A percentile compares a stretch with the other conserved stretches of the same genome.
phyloP scores from a whole-genome alignment of 208 protist species.

The Crithidia expoeki region DNA sequence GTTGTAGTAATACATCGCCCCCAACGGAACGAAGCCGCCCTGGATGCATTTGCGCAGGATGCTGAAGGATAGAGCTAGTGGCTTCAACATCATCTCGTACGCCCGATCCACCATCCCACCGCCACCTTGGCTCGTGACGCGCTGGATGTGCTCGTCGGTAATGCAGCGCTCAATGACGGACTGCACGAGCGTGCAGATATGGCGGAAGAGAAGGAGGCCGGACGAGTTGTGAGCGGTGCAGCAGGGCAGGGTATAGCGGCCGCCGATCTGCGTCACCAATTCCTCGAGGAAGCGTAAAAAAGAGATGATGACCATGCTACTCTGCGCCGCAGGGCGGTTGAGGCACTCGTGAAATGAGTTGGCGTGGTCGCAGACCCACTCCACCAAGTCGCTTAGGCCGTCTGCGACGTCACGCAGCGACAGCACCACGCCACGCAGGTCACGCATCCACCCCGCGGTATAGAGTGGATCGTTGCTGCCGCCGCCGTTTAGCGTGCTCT shows the following conservation, averaged over 20 bases:
- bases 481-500: slow-evolving; percentile 56
- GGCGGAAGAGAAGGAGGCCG: slow-evolving; percentile 82
- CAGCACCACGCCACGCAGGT: slow-evolving; percentile 71
- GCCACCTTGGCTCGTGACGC: slow-evolving; percentile 26
- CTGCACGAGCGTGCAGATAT: slow-evolving; percentile 62
- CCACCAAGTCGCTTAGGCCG: slow-evolving; percentile 68
- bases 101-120: slow-evolving; percentile 39
- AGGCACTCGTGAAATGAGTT: slow-evolving; percentile 53
- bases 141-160: slow-evolving; percentile 59
- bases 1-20: slow-evolving; percentile 85
- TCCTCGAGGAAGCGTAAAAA: slow-evolving; percentile 76
- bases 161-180: slow-evolving; percentile 68
- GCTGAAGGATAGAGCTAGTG: slow-evolving; percentile 71
- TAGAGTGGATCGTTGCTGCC: slow-evolving; percentile 56
- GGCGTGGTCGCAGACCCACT: slow-evolving; percentile 73
- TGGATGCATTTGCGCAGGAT: slow-evolving; percentile 64
- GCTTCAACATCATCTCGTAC: slow-evolving; percentile 81
- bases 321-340: slow-evolving; percentile 37
- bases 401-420: slow-evolving; percentile 51
- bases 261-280: slow-evolving; percentile 55
- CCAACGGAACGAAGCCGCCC: slow-evolving; percentile 75
- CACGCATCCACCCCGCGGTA: slow-evolving; percentile 86
- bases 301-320: slow-evolving; percentile 68
- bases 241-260: slow-evolving; percentile 45
- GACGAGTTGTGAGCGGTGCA: slow-evolving; percentile 64